Base-by-base conservation (phyloP, 2,329 filamentous ascomycete species). In the Thelonectria rubi region DNA sequence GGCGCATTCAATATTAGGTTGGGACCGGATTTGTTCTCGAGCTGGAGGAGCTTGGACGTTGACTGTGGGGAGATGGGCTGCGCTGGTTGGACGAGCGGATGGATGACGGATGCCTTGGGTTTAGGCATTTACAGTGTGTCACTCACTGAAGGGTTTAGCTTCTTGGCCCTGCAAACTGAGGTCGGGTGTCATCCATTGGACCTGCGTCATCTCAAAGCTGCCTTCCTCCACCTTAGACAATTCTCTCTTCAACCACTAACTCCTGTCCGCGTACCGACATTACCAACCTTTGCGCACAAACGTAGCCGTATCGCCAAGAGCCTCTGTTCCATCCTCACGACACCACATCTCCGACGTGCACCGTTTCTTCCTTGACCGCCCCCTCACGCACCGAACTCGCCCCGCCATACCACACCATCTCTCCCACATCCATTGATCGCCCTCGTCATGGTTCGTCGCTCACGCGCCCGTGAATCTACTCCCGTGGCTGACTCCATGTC, bases 131-230 rank as follows among this genome's bases (percentile, higher is more conserved):
- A 21, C 55, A 55, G 55, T 43, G 34, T 40, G 18, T 46, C 45
- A 48, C 40, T 49, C 60, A 59, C 63, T 56, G 53, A 11, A 37
- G 34, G 26, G 26, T n/a, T 42, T 24, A 48, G 56, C 56, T 48
- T 6, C 49, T 14, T 48, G 55, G 52, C 42, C 59, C 58, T 63
- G 59, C 34, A 56, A 69, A 39, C 32, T 17, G 42, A n/a, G n/a
- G n/a, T n/a, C 34, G 5, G 26, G 26, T 6, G 26, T 30, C 26
- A 37, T 37, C 12, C 12, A 37, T 37, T 37, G 5, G n/a, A 68
- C 72, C 73, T 75, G 73, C 73, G 73, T 75, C 73, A 75, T 75
- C 65, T 71, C 53, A 71, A 64, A 74, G 73, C 69, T 75, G 73
- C 73, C 73, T 75, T 66, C 72, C 65, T 63, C 64, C 15, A 37